phyloP scores from a whole-genome alignment of 768 basidiomycete species.

The Psilocybe cyanescens region DNA sequence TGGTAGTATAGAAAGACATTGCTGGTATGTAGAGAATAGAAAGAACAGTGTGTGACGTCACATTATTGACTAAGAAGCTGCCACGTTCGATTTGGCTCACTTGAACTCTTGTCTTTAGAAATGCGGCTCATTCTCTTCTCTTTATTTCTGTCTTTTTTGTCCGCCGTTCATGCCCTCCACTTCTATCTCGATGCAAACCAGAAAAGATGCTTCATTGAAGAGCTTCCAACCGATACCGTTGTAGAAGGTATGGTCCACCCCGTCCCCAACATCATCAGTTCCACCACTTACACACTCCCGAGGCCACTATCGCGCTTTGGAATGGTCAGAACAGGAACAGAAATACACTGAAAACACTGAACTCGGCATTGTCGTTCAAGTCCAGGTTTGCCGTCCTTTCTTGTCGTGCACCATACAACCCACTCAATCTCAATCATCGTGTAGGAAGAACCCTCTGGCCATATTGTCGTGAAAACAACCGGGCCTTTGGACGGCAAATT shows the following conservation, averaged over 20 bases:
- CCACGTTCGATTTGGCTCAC: slow-evolving; percentile 20
- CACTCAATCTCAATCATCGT: slow-evolving; percentile 31
- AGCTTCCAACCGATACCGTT: slow-evolving; percentile 92
- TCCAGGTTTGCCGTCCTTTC: slow-evolving; percentile 58
- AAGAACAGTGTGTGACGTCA: slow-evolving; percentile 6
- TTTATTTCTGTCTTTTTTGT: slow-evolving; percentile 38
- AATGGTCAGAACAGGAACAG: slow-evolving; percentile 82
- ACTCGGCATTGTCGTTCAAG: slow-evolving; percentile 89
- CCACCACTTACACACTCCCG: slow-evolving; percentile 6
- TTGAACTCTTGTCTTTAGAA: slow-evolving; percentile 1
- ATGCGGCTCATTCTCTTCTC: slow-evolving; percentile 34
- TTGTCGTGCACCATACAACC: background rate
- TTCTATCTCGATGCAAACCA: slow-evolving; percentile 97
- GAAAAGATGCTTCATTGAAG: slow-evolving; percentile 94
- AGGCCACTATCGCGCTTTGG: slow-evolving; percentile 93
- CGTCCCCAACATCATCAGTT: background rate
- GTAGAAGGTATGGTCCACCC: slow-evolving; percentile 73
- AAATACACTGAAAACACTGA: slow-evolving; percentile 71
- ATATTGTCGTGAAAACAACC: slow-evolving; percentile 85
- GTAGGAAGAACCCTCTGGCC: slow-evolving; percentile 85
- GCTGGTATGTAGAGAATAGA: background rate
- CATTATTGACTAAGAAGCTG: slow-evolving; percentile 1
- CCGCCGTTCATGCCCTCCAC: slow-evolving; percentile 77
- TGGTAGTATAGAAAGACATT: background rate
- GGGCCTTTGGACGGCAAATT: slow-evolving; percentile 91